These are phyloP conservation scores for Pyrenochaeta sp. DNA, from an alignment of 2,329 filamentous ascomycete genomes.

Conservation along the genomic window DNA sequence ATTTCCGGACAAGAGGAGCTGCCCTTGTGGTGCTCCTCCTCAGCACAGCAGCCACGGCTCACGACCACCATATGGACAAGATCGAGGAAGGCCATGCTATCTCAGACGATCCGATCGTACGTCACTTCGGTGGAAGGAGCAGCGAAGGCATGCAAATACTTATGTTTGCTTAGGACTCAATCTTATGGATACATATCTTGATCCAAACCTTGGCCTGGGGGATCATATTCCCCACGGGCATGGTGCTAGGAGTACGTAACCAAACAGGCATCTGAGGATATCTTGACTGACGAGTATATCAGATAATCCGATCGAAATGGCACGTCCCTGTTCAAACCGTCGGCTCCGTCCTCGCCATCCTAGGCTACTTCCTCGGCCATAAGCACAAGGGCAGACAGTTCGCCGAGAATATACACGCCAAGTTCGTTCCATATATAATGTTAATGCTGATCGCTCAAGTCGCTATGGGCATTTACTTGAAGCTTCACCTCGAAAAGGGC, in stretches of 20 bases:
- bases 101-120: slow-evolving; percentile 48
- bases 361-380: slow-evolving; percentile 92
- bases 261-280: neutral
- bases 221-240: slow-evolving; percentile 89
- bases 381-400: slow-evolving; percentile 90
- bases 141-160: slow-evolving; percentile 11
- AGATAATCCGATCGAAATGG: slow-evolving; percentile 91
- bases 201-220: slow-evolving; percentile 88
- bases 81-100: slow-evolving; percentile 50
- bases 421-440: slow-evolving; percentile 83
- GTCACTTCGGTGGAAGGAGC: slow-evolving; percentile 3
- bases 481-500: slow-evolving; percentile 85
- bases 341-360: slow-evolving; percentile 76
- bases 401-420: slow-evolving; percentile 72
- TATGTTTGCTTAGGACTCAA: slow-evolving; percentile 67
- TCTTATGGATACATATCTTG: slow-evolving; percentile 93
- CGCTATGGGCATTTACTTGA: slow-evolving; percentile 83
- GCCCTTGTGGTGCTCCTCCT: slow-evolving; percentile 35
- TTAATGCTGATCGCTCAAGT: slow-evolving; percentile 80
- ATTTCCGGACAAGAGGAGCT: slow-evolving; percentile 14
- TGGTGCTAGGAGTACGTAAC: slow-evolving; percentile 84
- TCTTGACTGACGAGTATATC: slow-evolving; percentile 15
- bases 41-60: slow-evolving; percentile 39
- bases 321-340: slow-evolving; percentile 88
- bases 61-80: slow-evolving; percentile 52